Conservation (phyloP, 495 filamentous ascomycete genomes). For the Pseudomonodictys pantanalensis region DNA sequence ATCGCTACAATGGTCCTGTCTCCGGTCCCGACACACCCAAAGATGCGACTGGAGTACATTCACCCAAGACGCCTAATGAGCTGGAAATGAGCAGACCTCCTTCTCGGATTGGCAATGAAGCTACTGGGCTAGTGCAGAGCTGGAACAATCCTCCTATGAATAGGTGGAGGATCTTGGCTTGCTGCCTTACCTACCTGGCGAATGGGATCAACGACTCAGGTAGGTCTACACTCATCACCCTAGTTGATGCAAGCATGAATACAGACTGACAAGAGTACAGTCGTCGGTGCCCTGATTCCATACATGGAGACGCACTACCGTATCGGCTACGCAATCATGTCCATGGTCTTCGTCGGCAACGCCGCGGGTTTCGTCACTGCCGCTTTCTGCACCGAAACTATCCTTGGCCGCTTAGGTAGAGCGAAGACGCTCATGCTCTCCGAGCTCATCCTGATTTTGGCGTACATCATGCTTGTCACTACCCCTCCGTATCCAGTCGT, state of each 20-base stretch:
- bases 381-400: conserved; percentile 61
- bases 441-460: conserved; percentile 49
- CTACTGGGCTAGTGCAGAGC: conserved; percentile 48
- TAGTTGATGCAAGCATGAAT: conserved; percentile 31
- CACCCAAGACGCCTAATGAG: conserved; percentile 48
- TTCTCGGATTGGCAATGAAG: conserved; percentile 43
- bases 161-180: conserved; percentile 41
- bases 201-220: conserved; percentile 50
- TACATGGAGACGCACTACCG: conserved; percentile 69
- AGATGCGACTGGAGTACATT: conserved; percentile 2
- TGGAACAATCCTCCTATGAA: conserved; percentile 56
- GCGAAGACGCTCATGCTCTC: conserved; percentile 59
- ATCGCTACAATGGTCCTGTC: conserved; percentile 19
- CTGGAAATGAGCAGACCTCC: conserved; percentile 54
- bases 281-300: conserved; percentile 70
- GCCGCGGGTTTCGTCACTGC: conserved; percentile 73
- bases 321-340: conserved; percentile 71
- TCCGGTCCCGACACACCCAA: background rate
- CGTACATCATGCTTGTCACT: conserved; percentile 62
- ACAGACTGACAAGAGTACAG: conserved; percentile 33
- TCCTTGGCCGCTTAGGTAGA: conserved; percentile 57
- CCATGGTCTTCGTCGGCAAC: conserved; percentile 75
- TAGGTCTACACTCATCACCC: conserved; percentile 4
- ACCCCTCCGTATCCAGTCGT: conserved; percentile 68
- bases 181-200: conserved; percentile 46